Percentiles rank a stretch among this genome's conserved stretches.
Conservation (phyloP, 352 stramenopile species). For the Phytophthora multivora region DNA sequence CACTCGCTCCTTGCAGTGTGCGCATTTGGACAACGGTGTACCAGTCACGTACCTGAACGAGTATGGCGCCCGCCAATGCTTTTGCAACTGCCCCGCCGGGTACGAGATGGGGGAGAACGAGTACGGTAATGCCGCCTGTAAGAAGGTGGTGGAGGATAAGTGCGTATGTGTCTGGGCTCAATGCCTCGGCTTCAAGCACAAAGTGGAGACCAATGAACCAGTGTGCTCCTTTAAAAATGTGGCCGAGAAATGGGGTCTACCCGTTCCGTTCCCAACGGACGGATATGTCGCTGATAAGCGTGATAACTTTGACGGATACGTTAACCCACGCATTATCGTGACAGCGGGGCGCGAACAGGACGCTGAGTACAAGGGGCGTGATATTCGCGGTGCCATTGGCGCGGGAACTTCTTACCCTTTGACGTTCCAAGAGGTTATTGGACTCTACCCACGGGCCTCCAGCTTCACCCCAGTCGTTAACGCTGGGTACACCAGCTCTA, state of each 20-base stretch:
- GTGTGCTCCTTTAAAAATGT: conserved; percentile 46
- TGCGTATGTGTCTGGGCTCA: conserved; percentile 61
- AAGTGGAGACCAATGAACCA: conserved; percentile 26
- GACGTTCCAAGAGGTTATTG: conserved; percentile 22
- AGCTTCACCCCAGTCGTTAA: conserved; percentile 20
- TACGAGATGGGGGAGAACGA: conserved; percentile 26
- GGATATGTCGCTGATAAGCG: conserved; percentile 61
- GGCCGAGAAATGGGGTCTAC: conserved; percentile 40
- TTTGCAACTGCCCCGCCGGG: conserved; percentile 56
- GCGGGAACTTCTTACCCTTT: conserved; percentile 2
- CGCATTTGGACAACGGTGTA: conserved; percentile 37
- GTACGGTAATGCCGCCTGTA: conserved; percentile 30
- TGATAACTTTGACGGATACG: conserved; percentile 22
- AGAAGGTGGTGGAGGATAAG: conserved; percentile 26
- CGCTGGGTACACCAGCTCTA: neutral
- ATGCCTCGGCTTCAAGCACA: conserved; percentile 30
- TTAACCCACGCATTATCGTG: conserved; percentile 27
- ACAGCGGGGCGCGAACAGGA: conserved; percentile 16
- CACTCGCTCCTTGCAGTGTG: conserved; percentile 43
- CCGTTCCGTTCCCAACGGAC: conserved; percentile 57
- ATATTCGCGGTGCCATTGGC: conserved; percentile 15
- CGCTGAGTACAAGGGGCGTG: conserved; percentile 24
- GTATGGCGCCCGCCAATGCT: conserved; percentile 49
- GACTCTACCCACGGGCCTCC: conserved; percentile 1
- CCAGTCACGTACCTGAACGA: conserved; percentile 53